Evolutionary conservation across 2,329 filamentous ascomycete species (phyloP), one percentile per base, ranked within the genome.

Genomic region (Pseudopyrenochaeta lycopersici): DNA sequence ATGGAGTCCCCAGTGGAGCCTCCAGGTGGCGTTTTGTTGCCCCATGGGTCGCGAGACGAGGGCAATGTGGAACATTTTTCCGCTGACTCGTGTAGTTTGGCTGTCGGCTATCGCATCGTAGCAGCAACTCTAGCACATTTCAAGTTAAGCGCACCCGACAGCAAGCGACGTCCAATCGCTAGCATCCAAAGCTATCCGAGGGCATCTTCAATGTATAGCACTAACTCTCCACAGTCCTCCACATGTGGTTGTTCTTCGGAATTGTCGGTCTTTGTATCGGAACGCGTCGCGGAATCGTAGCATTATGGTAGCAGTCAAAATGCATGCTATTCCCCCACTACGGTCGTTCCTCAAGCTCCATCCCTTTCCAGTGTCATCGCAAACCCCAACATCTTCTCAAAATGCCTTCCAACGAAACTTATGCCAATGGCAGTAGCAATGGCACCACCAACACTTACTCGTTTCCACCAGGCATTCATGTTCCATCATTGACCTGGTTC

Each of bases 401-500:
- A 30, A 72, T 72, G 70, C 66, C 68, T 59, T 73, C 71, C 15
- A 67, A 66, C 55, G 64, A 59, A 41, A 53, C 46, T 11, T 31
- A 57, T n/a, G 66, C 68, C 49, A 72, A 64, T 47, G 61, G 63
- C 54, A 64, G 62, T 41, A 60, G 57, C 56, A 65, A 70, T 40
- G 55, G 64, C 15, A 46, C 63, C 49, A 45, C 63, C 49, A 54
- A 65, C 32, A 72, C 71, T 61, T 71, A 68, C 52, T 64, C 77
- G 5, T 81, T 77, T 58, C 80, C 82, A 27, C 77, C 79, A 1
- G 83, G 83, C 3, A 82, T 86, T 42, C 84, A 86, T 56, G 83
- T 82, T n/a, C 84, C 83, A 1, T 80, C 77, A 17, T 67, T 86
- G 62, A 86, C 84, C 3, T 86, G 80, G 77, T 86, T 86, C 67